These are phyloP conservation scores for Rhizopogon salebrosus DNA, from an alignment of 768 basidiomycete genomes.

Conservation along the genomic window DNA sequence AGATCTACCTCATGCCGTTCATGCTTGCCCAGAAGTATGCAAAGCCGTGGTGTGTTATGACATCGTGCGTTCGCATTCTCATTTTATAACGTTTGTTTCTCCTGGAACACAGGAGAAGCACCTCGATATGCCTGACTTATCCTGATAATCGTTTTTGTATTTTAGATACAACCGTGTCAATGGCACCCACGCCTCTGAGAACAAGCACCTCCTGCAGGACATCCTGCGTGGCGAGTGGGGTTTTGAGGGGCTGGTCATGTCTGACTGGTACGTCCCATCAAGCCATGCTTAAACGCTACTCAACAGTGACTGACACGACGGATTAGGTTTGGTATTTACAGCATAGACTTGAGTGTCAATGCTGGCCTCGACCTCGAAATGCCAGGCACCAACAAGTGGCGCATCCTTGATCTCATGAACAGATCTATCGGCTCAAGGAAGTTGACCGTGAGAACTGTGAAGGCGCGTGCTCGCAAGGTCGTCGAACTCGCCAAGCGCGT, in stretches of 20 bases:
- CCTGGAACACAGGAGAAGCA: background rate
- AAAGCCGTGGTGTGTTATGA: conserved; percentile 57
- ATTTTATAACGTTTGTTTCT: background rate
- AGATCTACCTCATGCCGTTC: conserved; percentile 60
- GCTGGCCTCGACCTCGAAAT: conserved; percentile 81
- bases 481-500: conserved; percentile 68
- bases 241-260: conserved; percentile 72
- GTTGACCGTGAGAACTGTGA: conserved; percentile 57
- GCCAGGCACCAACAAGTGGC: conserved; percentile 76
- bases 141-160: conserved; percentile 1
- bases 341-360: conserved; percentile 57
- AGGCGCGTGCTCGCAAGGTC: conserved; percentile 61
- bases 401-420: conserved; percentile 61
- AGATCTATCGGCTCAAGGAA: conserved; percentile 58
- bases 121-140: background rate
- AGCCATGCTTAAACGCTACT: background rate
- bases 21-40: conserved; percentile 49
- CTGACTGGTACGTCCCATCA: conserved; percentile 57
- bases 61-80: conserved; percentile 38
- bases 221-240: conserved; percentile 73
- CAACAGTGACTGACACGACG: background rate
- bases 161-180: conserved; percentile 70
- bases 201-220: conserved; percentile 49
- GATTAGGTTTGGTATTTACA: conserved; percentile 66
- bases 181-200: conserved; percentile 68